These are phyloP conservation scores for Dichotomocladium elegans DNA, from an alignment of 371 early-diverging fungal species.

Conservation along the genomic window DNA sequence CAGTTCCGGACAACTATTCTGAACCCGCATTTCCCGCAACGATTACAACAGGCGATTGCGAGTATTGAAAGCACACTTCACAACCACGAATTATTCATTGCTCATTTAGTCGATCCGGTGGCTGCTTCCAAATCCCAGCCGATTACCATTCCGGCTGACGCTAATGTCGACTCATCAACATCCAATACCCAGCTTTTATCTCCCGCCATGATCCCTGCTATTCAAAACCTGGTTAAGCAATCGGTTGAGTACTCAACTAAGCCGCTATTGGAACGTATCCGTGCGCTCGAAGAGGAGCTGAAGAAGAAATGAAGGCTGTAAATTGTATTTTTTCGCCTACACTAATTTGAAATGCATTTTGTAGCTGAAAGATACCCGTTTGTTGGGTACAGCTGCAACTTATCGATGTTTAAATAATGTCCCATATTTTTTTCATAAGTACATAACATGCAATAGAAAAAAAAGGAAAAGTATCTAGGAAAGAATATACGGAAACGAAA, in stretches of 20 bases:
- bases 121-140: not conserved
- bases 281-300: not conserved
- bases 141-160: not conserved
- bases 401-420: too few species aligned
- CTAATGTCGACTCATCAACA: not conserved
- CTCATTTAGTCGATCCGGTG: constrained; percentile 14
- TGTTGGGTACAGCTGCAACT: too few species aligned
- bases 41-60: not conserved
- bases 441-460: too few species aligned
- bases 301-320: too few species aligned
- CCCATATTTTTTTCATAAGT: not conserved
- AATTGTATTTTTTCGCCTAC: not conserved
- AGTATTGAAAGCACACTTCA: not conserved
- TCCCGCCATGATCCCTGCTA: constrained; percentile 8
- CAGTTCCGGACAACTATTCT: constrained; percentile 9
- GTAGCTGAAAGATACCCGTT: not conserved
- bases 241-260: constrained; percentile 3
- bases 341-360: not conserved
- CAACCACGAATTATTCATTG: constrained; percentile 10
- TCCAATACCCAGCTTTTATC: not conserved
- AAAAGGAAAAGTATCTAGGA: too few species aligned
- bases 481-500: too few species aligned
- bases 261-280: constrained; percentile 1
- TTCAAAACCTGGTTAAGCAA: constrained; percentile 1
- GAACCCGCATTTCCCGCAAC: constrained; percentile 8